Evolutionary conservation across 345 rosid species (phyloP).

Genomic region (Ceriops tagal): DNA sequence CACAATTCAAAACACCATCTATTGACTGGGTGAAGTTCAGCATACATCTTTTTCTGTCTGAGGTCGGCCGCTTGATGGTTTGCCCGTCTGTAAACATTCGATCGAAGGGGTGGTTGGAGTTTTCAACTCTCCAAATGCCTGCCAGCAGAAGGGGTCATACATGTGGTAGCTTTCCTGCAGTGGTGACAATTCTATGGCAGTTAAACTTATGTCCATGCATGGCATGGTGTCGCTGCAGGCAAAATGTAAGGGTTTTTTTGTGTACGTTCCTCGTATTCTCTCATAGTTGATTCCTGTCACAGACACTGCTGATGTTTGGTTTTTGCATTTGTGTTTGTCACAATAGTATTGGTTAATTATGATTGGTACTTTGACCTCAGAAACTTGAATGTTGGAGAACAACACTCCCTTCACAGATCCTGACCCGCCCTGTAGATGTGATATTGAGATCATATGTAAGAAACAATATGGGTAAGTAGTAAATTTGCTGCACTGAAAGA

Average conservation of each 20-base stretch:
- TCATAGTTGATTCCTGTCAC: conserved; percentile 87
- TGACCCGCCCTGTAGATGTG: conserved; percentile 72
- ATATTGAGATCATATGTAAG: conserved; percentile 19
- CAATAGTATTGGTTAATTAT: conserved; percentile 91
- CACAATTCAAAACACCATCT: conserved; percentile 40
- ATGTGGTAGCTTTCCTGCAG: conserved; percentile 63
- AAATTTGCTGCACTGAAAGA: conserved; percentile 1
- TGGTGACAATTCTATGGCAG: conserved; percentile 67
- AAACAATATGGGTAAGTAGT: not conserved
- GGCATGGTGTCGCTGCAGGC: conserved; percentile 93
- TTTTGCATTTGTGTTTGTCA: conserved; percentile 65
- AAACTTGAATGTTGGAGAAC: conserved; percentile 89
- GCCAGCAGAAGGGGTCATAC: conserved; percentile 89
- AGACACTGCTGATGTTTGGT: conserved; percentile 80
- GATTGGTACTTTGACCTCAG: conserved; percentile 84
- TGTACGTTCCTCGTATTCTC: conserved; percentile 79
- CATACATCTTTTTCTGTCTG: conserved; percentile 63
- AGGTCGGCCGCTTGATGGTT: conserved; percentile 68
- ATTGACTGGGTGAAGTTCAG: conserved; percentile 23
- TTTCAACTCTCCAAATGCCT: conserved; percentile 71
- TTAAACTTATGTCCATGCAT: conserved; percentile 68
- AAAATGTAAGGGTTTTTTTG: conserved; percentile 80
- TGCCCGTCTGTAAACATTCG: conserved; percentile 75
- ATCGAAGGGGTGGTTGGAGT: conserved; percentile 85
- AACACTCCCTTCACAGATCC: conserved; percentile 83